phyloP scores from a whole-genome alignment of 495 filamentous ascomycete genomes.

The Neurospora sp. region DNA sequence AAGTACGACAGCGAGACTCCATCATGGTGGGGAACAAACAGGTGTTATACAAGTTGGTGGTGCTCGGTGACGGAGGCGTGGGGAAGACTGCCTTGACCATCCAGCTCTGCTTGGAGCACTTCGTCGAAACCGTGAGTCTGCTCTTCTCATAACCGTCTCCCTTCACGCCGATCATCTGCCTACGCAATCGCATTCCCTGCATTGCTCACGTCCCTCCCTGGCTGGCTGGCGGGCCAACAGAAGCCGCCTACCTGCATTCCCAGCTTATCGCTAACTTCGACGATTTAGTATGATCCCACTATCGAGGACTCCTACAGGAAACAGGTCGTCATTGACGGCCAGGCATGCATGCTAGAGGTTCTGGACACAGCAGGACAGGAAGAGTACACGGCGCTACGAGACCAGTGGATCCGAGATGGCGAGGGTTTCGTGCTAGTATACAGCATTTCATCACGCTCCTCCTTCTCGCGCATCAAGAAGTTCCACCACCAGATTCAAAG shows the following conservation, averaged over 20 bases:
- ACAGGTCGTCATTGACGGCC: slow-evolving; percentile 93
- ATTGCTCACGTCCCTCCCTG: background rate
- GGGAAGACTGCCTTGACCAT: slow-evolving; percentile 97
- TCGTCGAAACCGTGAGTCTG: slow-evolving; percentile 44
- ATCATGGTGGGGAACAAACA: slow-evolving; percentile 58
- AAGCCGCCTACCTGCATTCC: background rate
- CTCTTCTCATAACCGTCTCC: slow-evolving; percentile 7
- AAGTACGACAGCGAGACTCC: slow-evolving; percentile 6
- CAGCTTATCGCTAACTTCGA: background rate
- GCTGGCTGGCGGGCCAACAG: background rate
- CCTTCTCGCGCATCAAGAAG: slow-evolving; percentile 85
- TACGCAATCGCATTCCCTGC: background rate
- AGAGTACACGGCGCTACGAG: slow-evolving; percentile 92
- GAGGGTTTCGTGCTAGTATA: slow-evolving; percentile 97
- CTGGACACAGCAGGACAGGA: slow-evolving; percentile 98
- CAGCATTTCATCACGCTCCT: slow-evolving; percentile 92
- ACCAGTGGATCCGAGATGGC: slow-evolving; percentile 97
- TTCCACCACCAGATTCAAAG: slow-evolving; percentile 96
- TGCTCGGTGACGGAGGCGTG: slow-evolving; percentile 69
- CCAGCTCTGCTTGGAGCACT: slow-evolving; percentile 66
- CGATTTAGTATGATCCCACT: slow-evolving; percentile 76
- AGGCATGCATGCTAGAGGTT: slow-evolving; percentile 97
- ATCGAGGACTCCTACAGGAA: slow-evolving; percentile 98
- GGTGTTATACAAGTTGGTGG: slow-evolving; percentile 98
- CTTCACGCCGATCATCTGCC: background rate